phyloP scores from a whole-genome alignment of 768 basidiomycete genomes.

The Boletus fagicola region DNA sequence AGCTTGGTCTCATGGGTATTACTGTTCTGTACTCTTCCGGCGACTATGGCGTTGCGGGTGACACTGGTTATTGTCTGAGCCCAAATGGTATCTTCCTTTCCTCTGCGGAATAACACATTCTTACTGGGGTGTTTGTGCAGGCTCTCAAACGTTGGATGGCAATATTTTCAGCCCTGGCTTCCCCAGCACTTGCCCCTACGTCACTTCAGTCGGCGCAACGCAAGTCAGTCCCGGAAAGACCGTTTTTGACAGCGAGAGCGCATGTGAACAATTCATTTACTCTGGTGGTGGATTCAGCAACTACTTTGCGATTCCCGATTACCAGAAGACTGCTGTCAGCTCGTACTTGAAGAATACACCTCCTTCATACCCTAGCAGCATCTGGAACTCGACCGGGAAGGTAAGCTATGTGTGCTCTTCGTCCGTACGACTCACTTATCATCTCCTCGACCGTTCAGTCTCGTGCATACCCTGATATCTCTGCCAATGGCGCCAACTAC shows the following conservation, averaged over 20 bases:
- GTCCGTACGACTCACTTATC: constrained; percentile 8
- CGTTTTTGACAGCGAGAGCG: constrained; percentile 44
- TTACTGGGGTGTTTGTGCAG: constrained; percentile 9
- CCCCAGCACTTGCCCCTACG: constrained; percentile 54
- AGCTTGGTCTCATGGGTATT: constrained; percentile 49
- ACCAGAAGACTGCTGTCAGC: constrained; percentile 48
- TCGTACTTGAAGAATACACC: constrained; percentile 43
- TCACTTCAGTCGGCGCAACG: constrained; percentile 69
- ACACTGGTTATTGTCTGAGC: constrained; percentile 36
- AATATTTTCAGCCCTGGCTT: constrained; percentile 56
- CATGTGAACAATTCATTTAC: constrained; percentile 46
- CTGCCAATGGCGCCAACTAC: constrained; percentile 51
- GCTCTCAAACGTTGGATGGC: constrained; percentile 42
- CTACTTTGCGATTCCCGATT: constrained; percentile 49
- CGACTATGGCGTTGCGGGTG: constrained; percentile 42
- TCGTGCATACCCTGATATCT: constrained; percentile 59
- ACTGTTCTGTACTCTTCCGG: constrained; percentile 44
- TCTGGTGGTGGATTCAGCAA: constrained; percentile 55
- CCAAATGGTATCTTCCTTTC: constrained; percentile 31
- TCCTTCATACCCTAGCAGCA: constrained; percentile 39
- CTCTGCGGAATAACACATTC: not conserved
- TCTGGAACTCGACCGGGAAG: constrained; percentile 49
- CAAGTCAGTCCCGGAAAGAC: constrained; percentile 46
- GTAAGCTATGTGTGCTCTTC: constrained; percentile 17
- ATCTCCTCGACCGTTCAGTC: constrained; percentile 33